Evolutionary conservation across 208 protist genomes (phyloP).

Genomic region (Trypanosoma rangeli): DNA sequence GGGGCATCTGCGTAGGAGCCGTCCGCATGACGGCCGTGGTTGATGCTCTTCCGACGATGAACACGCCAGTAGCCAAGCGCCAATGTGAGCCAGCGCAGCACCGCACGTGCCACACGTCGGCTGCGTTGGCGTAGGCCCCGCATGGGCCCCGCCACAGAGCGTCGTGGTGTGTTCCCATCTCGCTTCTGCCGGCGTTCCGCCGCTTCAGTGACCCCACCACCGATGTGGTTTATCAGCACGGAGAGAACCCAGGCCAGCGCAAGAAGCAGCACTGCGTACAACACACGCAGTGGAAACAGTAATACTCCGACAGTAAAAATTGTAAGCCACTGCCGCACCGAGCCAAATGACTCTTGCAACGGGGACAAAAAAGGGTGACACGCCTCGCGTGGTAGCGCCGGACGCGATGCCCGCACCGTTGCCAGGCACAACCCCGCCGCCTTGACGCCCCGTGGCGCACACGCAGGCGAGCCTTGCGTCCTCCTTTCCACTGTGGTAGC

Average conservation of each 20-base stretch:
- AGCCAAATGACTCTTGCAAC: background rate
- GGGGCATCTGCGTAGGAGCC: background rate
- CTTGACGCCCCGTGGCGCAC: too few species aligned
- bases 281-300: constrained; percentile 5
- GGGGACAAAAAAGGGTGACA: constrained; percentile 10
- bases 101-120: background rate
- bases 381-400: constrained; percentile 9
- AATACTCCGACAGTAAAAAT: background rate
- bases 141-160: too few species aligned
- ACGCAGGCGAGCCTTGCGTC: too few species aligned
- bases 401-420: constrained; percentile 2
- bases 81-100: constrained; percentile 1
- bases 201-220: background rate
- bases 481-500: too few species aligned
- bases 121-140: too few species aligned
- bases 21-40: constrained; percentile 4
- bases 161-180: background rate
- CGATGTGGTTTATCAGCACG: background rate
- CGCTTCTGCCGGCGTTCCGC: background rate
- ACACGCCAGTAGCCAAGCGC: constrained; percentile 16
- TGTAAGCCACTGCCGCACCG: constrained; percentile 4
- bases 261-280: constrained; percentile 1
- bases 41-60: background rate
- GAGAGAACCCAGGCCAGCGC: background rate
- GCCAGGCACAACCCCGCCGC: background rate